Evolutionary conservation across 2,329 filamentous ascomycete species (phyloP), one percentile per base, ranked within the genome.

Genomic region (Pezicula carpinea): DNA sequence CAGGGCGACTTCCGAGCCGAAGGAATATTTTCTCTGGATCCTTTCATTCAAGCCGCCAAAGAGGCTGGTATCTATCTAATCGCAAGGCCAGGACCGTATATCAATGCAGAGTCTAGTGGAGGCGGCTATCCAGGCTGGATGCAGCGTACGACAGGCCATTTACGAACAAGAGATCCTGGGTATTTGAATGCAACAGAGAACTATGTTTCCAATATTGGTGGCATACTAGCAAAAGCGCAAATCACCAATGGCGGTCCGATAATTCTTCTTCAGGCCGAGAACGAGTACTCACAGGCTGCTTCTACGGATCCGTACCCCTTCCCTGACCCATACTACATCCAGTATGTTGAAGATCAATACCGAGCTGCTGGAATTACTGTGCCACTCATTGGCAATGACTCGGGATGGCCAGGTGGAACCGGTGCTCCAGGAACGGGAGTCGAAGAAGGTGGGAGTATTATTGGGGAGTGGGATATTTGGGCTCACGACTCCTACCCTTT

Each of bases 121-220:
- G 87, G 88, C 46, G 87, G 87, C 0, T 89, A 86, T 50, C 87
- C 88, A 0, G 87, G 87, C 1, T 92, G 87, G 87, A 62, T 90
- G 13, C 79, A 85, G 60, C 73, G 84, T 13, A 69, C 82, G n/a
- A 76, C 78, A 39, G 85, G 76, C 0, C 72, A 69, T 0, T 64
- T 88, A 42, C 74, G 87, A 43, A 86, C 84, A 0, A 69, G 71
- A 26, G 77, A 79, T 19, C 65, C 73, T 0, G 77, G 72, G 3
- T 91, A 76, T 52, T 65, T 88, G 10, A 69, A 77, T 17, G 76
- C 85, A 0, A 89, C 84, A 13, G 7, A 43, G 6, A 79, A 76
- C 52, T 88, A 89, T 54, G 74, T 81, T 52, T 64, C 71, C 8
- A 71, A 79, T 5, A 73, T 89, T 35, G 77, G 76, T 17, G 71